phyloP scores from a whole-genome alignment of 306 rosid species.

The Luffa acutangula region DNA sequence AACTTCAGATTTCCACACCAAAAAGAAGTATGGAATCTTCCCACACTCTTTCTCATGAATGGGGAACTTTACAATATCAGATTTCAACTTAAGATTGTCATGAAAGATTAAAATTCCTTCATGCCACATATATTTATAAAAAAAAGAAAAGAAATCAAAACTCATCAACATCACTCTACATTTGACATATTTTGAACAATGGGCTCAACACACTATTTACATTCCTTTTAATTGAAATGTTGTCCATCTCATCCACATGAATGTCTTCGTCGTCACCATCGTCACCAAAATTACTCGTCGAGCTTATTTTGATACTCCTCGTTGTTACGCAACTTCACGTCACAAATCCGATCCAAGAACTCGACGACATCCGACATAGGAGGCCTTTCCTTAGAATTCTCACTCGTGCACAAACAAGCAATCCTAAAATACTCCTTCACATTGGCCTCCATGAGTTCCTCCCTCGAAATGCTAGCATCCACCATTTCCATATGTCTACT shows the following conservation, averaged over 20 bases:
- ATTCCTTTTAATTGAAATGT: neutral
- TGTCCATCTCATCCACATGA: neutral
- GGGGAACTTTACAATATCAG: no score
- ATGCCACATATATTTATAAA: neutral
- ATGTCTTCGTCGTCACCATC: neutral
- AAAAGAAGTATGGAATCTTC: no score
- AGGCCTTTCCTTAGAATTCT: conserved; percentile 43
- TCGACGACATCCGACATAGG: conserved; percentile 32
- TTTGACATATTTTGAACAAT: neutral
- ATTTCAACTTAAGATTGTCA: neutral
- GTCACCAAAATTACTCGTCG: neutral
- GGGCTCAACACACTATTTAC: neutral
- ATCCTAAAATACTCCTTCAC: conserved; percentile 55
- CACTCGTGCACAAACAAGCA: conserved; percentile 47
- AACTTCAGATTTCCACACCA: no score
- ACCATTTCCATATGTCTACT: conserved; percentile 43
- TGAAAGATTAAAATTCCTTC: neutral
- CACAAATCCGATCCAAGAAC: conserved; percentile 19
- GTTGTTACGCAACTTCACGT: neutral
- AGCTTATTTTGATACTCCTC: neutral
- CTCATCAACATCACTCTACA: neutral
- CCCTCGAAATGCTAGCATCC: conserved; percentile 39
- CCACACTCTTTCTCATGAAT: no score
- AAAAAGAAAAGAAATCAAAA: neutral
- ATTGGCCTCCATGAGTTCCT: conserved; percentile 27